Conservation (phyloP, 169 alveolate species). For the Babesia microti region DNA sequence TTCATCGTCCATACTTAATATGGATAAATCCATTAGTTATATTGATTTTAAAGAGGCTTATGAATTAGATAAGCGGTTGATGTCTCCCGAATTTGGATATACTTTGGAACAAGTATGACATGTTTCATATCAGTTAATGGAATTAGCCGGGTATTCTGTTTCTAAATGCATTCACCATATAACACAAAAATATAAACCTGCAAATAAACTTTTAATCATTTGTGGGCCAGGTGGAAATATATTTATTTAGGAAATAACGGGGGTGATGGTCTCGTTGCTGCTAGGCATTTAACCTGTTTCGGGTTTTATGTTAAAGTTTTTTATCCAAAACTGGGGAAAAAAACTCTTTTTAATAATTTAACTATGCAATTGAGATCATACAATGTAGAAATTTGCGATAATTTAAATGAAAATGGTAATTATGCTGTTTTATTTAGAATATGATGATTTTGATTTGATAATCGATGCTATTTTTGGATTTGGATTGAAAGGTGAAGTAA, state of each 20-base stretch:
- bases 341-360: constrained; percentile 39
- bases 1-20: too few relatives aligned
- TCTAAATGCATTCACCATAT: too few relatives aligned
- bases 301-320: constrained; percentile 52
- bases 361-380: constrained; percentile 4
- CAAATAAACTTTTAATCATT: constrained; percentile 43
- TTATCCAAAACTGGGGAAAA: constrained; percentile 64
- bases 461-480: constrained; percentile 82
- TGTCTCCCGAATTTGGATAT: constrained; percentile 61
- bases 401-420: constrained; percentile 7
- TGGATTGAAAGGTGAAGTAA: constrained; percentile 74
- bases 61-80: constrained; percentile 58
- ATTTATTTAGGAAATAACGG: too few relatives aligned
- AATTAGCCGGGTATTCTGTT: constrained; percentile 75
- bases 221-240: constrained; percentile 88
- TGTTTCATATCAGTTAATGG: constrained; percentile 81
- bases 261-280: constrained; percentile 78
- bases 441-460: constrained; percentile 56
- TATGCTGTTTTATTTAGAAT: constrained; percentile 12
- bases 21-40: too few relatives aligned
- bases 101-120: too few relatives aligned
- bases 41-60: too few relatives aligned
- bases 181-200: constrained; percentile 34
- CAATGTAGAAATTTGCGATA: constrained; percentile 14
- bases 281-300: constrained; percentile 64